Base-by-base conservation (phyloP, 169 alveolate species). In the Sarcocystis neurona region DNA sequence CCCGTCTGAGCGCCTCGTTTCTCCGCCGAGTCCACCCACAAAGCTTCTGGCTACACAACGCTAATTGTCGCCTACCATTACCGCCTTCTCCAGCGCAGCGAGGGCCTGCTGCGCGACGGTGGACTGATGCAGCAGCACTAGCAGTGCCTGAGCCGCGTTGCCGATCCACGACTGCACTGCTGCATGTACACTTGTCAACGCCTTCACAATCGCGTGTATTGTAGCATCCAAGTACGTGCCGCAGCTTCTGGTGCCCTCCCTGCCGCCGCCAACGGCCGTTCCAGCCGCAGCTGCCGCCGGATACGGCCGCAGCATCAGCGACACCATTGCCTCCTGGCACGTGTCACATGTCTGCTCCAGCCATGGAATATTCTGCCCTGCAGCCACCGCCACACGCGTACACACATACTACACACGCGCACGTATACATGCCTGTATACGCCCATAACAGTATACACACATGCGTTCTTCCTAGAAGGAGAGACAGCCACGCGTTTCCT, bases 121-220 rank as follows among this genome's bases (percentile, higher is more conserved):
- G 72, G 89, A 74, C 60, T 79, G 92, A 32, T 85, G 70, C 15
- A 88, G 92, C 18, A 88, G 89, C 10, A 84, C 85, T 32, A 79
- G 86, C n/a, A 88, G 56, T 5, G 89, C 48, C 46, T 88, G 92
- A 4, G 92, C 92, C 47, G 92, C 92, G 32, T 48, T 88, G 41
- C 92, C 92, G 15, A 88, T 88, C 92, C 92, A 88, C 39, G 92
- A 88, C 68, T 88, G 92, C 5, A 84, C 84, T 10, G 92, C 92
- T 2, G 89, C 82, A 43, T 88, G 88, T 68, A 80, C 91, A 46
- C 91, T 87, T 70, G 91, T 75, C 74, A 87, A 79, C 27, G 91
- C 91, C 27, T 74, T 58, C 3, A 85, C 32, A 37, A 85, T 63
- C 41, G 72, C 91, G 58, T 68, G 87, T 41, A 77, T 53, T 2